Evolutionary conservation across 495 filamentous ascomycete species (phyloP).

Genomic region (Articulospora tetracladia): DNA sequence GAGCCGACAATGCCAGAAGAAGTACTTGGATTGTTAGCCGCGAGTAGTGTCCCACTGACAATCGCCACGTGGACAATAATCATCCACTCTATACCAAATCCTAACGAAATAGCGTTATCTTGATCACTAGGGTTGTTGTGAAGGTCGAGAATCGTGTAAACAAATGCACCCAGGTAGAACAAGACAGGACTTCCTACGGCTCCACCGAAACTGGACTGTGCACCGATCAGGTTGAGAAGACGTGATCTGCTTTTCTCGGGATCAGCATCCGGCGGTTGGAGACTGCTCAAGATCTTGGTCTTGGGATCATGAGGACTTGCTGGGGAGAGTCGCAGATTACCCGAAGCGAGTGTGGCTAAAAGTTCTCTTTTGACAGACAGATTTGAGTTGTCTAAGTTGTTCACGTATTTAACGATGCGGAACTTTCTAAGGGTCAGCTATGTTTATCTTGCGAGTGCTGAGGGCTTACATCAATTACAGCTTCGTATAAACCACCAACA

Average conservation of each 20-base stretch:
- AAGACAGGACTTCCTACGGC: slow-evolving; percentile 42
- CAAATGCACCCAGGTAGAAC: slow-evolving; percentile 43
- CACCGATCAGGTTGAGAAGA: slow-evolving; percentile 12
- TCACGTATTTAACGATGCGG: background rate
- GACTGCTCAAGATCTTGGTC: slow-evolving; percentile 1
- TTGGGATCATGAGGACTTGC: background rate
- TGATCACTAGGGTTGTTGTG: slow-evolving; percentile 32
- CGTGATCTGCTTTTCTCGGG: slow-evolving; percentile 9
- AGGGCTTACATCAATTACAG: background rate
- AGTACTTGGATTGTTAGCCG: slow-evolving; percentile 28
- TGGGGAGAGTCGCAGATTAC: slow-evolving; percentile 8
- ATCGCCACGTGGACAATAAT: slow-evolving; percentile 28
- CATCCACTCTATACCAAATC: slow-evolving; percentile 19
- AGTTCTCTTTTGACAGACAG: slow-evolving; percentile 3
- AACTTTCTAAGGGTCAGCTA: background rate
- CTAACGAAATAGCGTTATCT: slow-evolving; percentile 28
- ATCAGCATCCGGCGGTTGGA: slow-evolving; percentile 5
- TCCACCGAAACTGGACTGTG: slow-evolving; percentile 35
- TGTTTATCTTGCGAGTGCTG: background rate
- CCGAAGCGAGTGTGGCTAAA: slow-evolving; percentile 8
- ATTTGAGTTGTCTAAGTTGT: background rate
- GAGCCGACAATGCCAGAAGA: slow-evolving; percentile 12
- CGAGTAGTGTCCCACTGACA: slow-evolving; percentile 26
- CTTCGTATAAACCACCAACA: slow-evolving; percentile 15
- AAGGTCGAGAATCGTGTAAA: slow-evolving; percentile 38